Base-by-base conservation (phyloP, 1,284 basidiomycete species). In the Sparassis latifolia region DNA sequence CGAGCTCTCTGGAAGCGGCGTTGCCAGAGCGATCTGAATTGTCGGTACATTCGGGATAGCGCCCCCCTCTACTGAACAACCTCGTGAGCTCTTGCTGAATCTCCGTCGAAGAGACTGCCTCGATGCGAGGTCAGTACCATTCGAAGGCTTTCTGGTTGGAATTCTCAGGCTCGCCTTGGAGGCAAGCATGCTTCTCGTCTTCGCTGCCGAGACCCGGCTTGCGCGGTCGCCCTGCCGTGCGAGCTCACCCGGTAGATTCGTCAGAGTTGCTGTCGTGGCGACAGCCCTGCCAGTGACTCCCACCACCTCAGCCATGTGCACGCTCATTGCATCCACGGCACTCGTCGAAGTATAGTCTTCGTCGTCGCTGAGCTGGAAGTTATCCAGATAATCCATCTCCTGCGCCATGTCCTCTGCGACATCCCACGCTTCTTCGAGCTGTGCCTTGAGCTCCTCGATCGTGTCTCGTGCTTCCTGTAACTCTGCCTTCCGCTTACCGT, bases 401-500 rank as follows among this genome's bases (percentile, higher is more conserved):
- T 70, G 65, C 2, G 86, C 88, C 56, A 89, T 70, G 40, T 77
- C 78, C 58, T 88, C 82, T 1, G 87, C 88, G 53, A 84, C 80
- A 44, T 74, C 74, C 88, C 88, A 90, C 2, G 86, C 88, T 52
- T 90, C 88, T 46, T 86, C 81, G n/a, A 88, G 71, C 58, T 89
- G 84, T 6, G 75, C 83, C 58, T 84, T 76, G 10, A 89, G 73
- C 48, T 77, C 71, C 30, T 65, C 67, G 28, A 85, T 73, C 42
- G 72, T 69, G 5, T 72, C 62, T 47, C 73, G 72, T 20, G 77
- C 69, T 27, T 70, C 66, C 33, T 68, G 63, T 20, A 86, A 69
- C 41, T 89, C 85, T 2, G 69, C 61, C 0, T 75, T 78, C 33
- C 86, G 78, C 43, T 79, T 78, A 7, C 80, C 78, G 55, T 86